phyloP scores from a whole-genome alignment of 164 flowering plant species.

The Houttuynia cordata region DNA sequence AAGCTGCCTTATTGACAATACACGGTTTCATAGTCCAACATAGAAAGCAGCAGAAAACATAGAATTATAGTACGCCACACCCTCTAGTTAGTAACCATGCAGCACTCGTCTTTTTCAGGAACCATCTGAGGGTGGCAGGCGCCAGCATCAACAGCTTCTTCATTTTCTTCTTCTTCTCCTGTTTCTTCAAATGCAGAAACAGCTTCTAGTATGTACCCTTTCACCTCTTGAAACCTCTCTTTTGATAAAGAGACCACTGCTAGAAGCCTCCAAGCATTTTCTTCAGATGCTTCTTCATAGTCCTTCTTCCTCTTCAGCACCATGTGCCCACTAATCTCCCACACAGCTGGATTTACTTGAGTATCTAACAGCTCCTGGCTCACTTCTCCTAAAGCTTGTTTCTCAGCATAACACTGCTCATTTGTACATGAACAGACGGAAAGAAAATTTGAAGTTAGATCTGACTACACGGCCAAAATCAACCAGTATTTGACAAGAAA shows the following conservation, averaged over 20 bases:
- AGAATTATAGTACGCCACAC: background rate
- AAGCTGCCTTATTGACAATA: slow-evolving; percentile 1
- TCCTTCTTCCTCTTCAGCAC: slow-evolving; percentile 69
- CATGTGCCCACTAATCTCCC: slow-evolving; percentile 92
- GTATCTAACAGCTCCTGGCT: slow-evolving; percentile 65
- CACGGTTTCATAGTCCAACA: background rate
- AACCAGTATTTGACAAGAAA: background rate
- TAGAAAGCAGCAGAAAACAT: background rate
- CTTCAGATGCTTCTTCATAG: slow-evolving; percentile 60
- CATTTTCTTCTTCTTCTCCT: slow-evolving; percentile 1
- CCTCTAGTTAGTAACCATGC: background rate
- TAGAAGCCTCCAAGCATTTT: slow-evolving; percentile 59
- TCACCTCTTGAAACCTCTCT: slow-evolving; percentile 62
- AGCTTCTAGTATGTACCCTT: slow-evolving; percentile 48
- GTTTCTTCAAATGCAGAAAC: slow-evolving; percentile 2
- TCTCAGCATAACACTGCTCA: slow-evolving; percentile 74
- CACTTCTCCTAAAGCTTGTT: slow-evolving; percentile 87
- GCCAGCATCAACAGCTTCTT: background rate
- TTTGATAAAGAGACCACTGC: slow-evolving; percentile 76
- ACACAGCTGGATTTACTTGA: slow-evolving; percentile 82
- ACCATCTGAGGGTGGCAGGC: background rate
- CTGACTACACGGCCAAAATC: background rate
- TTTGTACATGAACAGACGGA: background rate
- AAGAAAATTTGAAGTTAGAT: background rate
- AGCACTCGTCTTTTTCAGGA: slow-evolving; percentile 1